phyloP scores from a whole-genome alignment of 192 early-diverging fungal species.

The Lobosporangium transversale region DNA sequence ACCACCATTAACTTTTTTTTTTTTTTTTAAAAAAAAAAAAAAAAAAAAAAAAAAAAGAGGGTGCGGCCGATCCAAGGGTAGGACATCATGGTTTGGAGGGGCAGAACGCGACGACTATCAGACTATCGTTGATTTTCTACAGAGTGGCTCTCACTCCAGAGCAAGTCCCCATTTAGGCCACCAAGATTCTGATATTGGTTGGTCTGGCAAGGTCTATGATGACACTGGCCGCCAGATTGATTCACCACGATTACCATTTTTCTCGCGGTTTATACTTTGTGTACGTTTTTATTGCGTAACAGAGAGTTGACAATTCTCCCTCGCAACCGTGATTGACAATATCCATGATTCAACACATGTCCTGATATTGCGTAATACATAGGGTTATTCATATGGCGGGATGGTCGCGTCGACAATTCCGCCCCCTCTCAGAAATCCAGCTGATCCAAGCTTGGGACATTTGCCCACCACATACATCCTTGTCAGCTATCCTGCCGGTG shows the following conservation, averaged over 20 bases:
- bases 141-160: conserved; percentile 24
- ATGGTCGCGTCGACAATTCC: conserved; percentile 47
- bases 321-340: no score
- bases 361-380: not conserved
- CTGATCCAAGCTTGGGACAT: conserved; percentile 18
- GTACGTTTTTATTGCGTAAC: conserved; percentile 12
- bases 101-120: conserved; percentile 53
- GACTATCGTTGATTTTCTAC: conserved; percentile 47
- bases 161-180: conserved; percentile 3
- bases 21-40: no score
- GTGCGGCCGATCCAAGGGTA: conserved; percentile 52
- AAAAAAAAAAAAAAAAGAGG: no score
- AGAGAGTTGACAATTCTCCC: no score
- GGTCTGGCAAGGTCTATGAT: conserved; percentile 23
- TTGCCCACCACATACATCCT: conserved; percentile 41
- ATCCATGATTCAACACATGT: no score
- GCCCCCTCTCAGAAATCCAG: conserved; percentile 32
- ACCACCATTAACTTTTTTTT: no score
- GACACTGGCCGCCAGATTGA: conserved; percentile 37
- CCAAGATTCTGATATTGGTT: not conserved
- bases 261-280: conserved; percentile 42
- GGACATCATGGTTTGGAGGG: conserved; percentile 54
- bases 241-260: conserved; percentile 26
- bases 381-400: conserved; percentile 49
- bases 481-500: conserved; percentile 45